Conservation (phyloP, 1,284 basidiomycete genomes). For the Cutaneotrichosporon dermatis region DNA sequence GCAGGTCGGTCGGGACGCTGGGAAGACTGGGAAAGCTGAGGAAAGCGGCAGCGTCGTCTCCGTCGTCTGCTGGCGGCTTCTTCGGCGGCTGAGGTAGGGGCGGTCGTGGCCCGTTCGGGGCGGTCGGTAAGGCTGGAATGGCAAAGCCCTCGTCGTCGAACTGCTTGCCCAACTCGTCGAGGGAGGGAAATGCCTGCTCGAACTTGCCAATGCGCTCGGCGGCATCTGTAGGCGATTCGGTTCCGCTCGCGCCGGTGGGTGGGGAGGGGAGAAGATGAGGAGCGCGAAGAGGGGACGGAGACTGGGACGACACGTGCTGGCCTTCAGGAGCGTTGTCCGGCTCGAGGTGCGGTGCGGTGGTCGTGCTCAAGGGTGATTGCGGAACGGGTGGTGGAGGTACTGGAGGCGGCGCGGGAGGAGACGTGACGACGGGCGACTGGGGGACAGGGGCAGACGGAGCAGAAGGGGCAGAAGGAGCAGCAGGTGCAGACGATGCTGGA, state of each 20-base stretch:
- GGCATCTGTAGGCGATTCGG: neutral
- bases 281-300: neutral
- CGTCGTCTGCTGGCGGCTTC: neutral
- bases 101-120: neutral
- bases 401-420: neutral
- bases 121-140: constrained; percentile 1
- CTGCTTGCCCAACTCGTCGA: constrained; percentile 44
- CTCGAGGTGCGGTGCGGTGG: neutral
- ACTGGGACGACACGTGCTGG: neutral
- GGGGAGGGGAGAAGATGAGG: neutral
- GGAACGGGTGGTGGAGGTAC: too few species aligned
- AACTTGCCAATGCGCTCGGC: neutral
- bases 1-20: constrained; percentile 15
- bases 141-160: constrained; percentile 25
- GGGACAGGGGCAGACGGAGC: neutral
- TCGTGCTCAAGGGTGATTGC: too few species aligned
- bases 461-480: neutral
- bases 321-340: neutral
- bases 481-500: neutral
- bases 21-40: constrained; percentile 14
- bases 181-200: constrained; percentile 38
- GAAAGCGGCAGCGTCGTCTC: neutral
- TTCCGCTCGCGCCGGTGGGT: neutral
- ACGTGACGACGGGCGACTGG: neutral
- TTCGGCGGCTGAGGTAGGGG: constrained; percentile 7